A percentile compares a stretch with the other conserved stretches of the same genome.
phyloP scores from a whole-genome alignment of 176 grass and related monocot species.

The Thalia dealbata region DNA sequence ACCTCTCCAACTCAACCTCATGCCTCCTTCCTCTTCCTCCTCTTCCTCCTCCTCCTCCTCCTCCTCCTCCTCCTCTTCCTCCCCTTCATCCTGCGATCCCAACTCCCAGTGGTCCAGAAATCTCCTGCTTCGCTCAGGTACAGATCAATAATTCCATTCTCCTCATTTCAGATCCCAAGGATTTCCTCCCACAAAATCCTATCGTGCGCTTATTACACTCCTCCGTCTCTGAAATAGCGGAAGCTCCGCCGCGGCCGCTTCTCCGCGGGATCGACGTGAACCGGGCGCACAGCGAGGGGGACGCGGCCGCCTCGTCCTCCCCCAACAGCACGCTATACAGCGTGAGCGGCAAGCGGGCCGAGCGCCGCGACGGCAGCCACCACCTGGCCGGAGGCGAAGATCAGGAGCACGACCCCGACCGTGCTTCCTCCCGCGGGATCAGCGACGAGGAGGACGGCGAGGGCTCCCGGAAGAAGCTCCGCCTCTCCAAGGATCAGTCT shows the following conservation, averaged over 20 bases:
- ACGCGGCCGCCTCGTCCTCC: conserved; percentile 9
- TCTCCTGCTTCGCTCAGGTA: neutral
- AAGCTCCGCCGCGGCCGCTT: neutral
- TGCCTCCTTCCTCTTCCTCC: neutral
- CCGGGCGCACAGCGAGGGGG: conserved; percentile 34
- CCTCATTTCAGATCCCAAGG: neutral
- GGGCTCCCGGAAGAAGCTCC: conserved; percentile 54
- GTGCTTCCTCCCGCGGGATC: neutral
- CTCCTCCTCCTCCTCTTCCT: too few species aligned
- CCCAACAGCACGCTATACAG: conserved; percentile 12
- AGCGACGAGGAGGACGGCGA: conserved; percentile 62
- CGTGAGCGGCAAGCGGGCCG: conserved; percentile 11
- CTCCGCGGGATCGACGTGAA: conserved; percentile 69
- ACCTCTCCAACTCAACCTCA: neutral
- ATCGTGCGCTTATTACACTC: too few species aligned
- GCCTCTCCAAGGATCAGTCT: conserved; percentile 56
- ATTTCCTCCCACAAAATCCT: too few species aligned
- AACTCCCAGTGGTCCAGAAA: neutral
- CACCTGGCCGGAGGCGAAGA: neutral
- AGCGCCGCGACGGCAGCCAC: neutral
- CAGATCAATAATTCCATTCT: neutral
- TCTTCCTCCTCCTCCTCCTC: too few species aligned
- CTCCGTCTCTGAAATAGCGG: too few species aligned
- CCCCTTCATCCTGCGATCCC: neutral
- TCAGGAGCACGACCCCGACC: neutral